Base-by-base conservation (phyloP, 2,329 filamentous ascomycete species). In the Didymella lethalis region DNA sequence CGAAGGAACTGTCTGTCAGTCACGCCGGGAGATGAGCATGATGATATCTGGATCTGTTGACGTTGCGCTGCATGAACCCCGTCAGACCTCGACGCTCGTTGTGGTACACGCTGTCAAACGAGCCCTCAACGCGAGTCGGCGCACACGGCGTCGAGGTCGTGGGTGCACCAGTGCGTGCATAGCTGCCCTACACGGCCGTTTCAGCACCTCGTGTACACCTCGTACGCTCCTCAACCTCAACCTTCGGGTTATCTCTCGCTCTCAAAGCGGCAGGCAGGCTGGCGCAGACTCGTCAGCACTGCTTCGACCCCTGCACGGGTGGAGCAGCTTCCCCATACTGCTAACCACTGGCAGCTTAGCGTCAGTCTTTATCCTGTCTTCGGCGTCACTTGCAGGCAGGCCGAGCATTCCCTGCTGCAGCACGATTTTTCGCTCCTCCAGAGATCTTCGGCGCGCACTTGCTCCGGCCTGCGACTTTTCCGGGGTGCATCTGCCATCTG, bases 381-480 rank as follows among this genome's bases (percentile, higher is more conserved):
- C 18, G 45, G 50, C 52, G 46, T 57, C 55, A 62, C 54, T 45
- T 32, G 58, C 25, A 55, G 60, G 63, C 57, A 59, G 52, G 52
- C 59, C 43, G 46, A 60, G 51, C 56, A 45, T 58, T 40, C 41
- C 53, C 54, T 59, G 60, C 55, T 61, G 36, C 59, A 49, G 56
- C 56, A 59, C 46, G 50, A 62, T 43, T 62, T 59, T 58, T 57
- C 48, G 55, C 53, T 34, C 53, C 51, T 62, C 43, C 55, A 58
- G 55, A 54, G 62, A 59, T 55, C 59, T 55, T 62, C 47, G 60
- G 64, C 46, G 55, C 56, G 48, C 49, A 57, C 49, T 46, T 46
- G 51, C 58, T 51, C 59, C 49, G 48, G 52, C 57, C 44, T 43
- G 50, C 56, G 20, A 54, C 46, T 10, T 36, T 36, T 43, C 50